phyloP scores from a whole-genome alignment of 805 yeast species.

The Yamadazyma nakazawae region DNA sequence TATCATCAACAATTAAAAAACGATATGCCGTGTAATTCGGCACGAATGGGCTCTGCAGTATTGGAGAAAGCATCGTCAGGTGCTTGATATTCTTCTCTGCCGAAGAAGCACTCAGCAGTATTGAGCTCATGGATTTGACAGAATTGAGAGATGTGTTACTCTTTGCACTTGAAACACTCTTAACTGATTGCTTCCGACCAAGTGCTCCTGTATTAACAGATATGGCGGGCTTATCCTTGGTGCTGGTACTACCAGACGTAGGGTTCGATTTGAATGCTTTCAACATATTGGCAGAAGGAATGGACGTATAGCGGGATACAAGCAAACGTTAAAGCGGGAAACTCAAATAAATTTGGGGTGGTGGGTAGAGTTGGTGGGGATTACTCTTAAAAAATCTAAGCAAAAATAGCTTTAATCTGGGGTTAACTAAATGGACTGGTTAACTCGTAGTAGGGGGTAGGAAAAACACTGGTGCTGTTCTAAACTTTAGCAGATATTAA shows the following conservation, averaged over 20 bases:
- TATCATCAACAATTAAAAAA: constrained; percentile 40
- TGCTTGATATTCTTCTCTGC: constrained; percentile 12
- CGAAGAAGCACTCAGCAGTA: neutral
- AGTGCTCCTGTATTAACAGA: constrained; percentile 4
- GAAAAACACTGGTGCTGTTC: no score
- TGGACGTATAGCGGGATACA: constrained; percentile 5
- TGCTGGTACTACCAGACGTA: neutral
- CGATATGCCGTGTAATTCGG: constrained; percentile 17
- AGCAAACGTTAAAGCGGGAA: no score
- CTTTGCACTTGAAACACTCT: constrained; percentile 7
- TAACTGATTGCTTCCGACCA: constrained; percentile 9
- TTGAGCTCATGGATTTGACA: constrained; percentile 8
- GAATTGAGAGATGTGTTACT: constrained; percentile 10
- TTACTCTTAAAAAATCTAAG: no score
- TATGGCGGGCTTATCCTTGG: constrained; percentile 5
- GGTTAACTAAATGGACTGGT: no score
- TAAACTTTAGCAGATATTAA: no score
- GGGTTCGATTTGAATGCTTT: constrained; percentile 13
- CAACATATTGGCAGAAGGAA: constrained; percentile 10
- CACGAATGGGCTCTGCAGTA: constrained; percentile 14
- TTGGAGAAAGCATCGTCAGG: constrained; percentile 12
- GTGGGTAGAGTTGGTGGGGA: no score
- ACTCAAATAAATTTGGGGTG: no score
- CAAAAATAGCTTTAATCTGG: no score
- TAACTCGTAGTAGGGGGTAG: no score